Evolutionary conservation across 2,329 filamentous ascomycete species (phyloP).

Genomic region (Trichoderma sp.): DNA sequence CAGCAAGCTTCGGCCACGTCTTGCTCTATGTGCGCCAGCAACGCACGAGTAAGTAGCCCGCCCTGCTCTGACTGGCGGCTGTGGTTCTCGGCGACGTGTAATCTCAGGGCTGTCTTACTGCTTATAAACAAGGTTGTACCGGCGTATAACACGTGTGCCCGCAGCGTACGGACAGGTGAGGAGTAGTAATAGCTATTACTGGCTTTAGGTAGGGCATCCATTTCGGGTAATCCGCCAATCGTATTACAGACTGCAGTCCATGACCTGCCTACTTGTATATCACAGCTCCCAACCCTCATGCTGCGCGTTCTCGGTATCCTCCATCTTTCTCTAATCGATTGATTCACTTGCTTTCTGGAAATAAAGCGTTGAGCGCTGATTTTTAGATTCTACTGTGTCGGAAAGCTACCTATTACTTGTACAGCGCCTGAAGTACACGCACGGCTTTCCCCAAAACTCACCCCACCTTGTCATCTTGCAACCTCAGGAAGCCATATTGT

Average conservation of each 20-base stretch:
- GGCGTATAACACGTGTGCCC: slow-evolving; percentile 9
- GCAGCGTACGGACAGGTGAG: not conserved
- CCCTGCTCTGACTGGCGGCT: slow-evolving; percentile 8
- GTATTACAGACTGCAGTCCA: not conserved
- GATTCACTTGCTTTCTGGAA: not conserved
- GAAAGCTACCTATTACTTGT: not conserved
- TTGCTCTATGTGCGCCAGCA: slow-evolving; percentile 19
- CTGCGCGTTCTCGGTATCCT: not conserved
- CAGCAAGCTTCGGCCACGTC: slow-evolving; percentile 23
- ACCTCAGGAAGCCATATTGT: not conserved
- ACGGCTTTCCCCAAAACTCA: not conserved
- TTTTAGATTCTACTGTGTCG: slow-evolving; percentile 27
- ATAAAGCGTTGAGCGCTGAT: slow-evolving; percentile 17
- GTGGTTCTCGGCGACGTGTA: slow-evolving; percentile 23
- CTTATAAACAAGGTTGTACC: slow-evolving; percentile 25
- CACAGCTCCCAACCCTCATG: not conserved
- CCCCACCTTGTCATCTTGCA: slow-evolving; percentile 4
- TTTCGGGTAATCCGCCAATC: slow-evolving; percentile 1
- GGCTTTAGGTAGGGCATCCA: slow-evolving; percentile 12
- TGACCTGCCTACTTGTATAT: not conserved
- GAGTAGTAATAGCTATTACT: not conserved
- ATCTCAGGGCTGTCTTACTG: slow-evolving; percentile 25
- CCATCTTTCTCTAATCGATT: not conserved
- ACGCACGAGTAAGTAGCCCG: not conserved
- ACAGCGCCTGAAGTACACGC: not conserved